Conservation (phyloP, 345 rosid species). For the Limnanthes douglasii region DNA sequence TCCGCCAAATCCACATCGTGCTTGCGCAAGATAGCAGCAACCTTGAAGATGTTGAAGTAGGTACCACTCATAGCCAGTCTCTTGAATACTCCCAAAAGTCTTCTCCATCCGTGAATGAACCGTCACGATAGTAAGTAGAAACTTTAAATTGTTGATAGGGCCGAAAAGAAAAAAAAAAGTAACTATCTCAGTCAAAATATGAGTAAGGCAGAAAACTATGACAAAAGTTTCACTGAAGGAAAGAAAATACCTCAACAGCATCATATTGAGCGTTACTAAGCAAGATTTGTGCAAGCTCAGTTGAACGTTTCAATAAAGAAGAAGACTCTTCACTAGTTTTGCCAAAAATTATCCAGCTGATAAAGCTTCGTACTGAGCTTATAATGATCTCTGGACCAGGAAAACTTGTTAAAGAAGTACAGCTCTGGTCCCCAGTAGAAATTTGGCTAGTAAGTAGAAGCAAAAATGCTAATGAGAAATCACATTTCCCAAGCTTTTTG, state of each 20-base stretch:
- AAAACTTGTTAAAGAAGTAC: constrained; percentile 20
- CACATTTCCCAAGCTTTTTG: constrained; percentile 62
- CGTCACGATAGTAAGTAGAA: constrained; percentile 52
- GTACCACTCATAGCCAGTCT: constrained; percentile 62
- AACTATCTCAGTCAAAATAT: constrained; percentile 11
- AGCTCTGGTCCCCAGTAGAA: constrained; percentile 20
- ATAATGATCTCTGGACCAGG: constrained; percentile 42
- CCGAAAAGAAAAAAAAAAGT: not conserved
- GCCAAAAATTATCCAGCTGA: constrained; percentile 78
- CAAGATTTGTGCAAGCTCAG: constrained; percentile 57
- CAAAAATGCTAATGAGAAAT: constrained; percentile 65
- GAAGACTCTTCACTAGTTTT: constrained; percentile 45
- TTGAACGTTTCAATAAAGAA: constrained; percentile 53
- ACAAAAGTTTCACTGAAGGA: constrained; percentile 1
- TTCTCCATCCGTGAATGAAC: constrained; percentile 53
- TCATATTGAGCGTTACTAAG: constrained; percentile 67
- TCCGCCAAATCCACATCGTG: constrained; percentile 42
- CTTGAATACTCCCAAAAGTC: constrained; percentile 56
- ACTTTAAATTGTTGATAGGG: constrained; percentile 19
- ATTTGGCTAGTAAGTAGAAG: constrained; percentile 28
- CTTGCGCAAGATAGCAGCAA: constrained; percentile 81
- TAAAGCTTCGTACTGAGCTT: constrained; percentile 41
- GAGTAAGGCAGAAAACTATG: not conserved
- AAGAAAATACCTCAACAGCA: constrained; percentile 67
- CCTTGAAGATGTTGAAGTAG: constrained; percentile 86